Evolutionary conservation across 148 eudicot species (phyloP), one percentile per base, ranked within the genome.

Genomic region (Arctostaphylos glauca): DNA sequence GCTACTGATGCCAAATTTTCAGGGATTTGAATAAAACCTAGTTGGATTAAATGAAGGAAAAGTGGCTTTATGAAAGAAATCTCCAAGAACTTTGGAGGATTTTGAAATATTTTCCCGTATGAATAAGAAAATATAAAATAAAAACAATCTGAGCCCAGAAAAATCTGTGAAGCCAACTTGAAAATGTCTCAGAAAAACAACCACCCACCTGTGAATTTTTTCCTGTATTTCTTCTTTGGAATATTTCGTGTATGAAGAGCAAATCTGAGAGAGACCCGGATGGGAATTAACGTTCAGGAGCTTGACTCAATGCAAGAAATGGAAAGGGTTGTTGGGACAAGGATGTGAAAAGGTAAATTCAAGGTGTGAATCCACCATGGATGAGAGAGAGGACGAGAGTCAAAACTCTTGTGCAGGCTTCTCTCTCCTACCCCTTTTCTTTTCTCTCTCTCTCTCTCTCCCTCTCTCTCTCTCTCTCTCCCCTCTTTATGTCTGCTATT

Each of bases 381-480:
- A 59, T 38, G 82, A 49, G 83, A 81, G 77, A 81, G 71, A 66
- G 71, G 3, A 25, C 9, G 68, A 66, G 82, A 70, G 67, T 79
- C 81, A 79, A 79, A 79, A 71, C 53, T 79, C 71, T 60, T 79
- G 44, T 44, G 54, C 71, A 79, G 81, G 25, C 71, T 56, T 77
- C 80, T 78, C 81, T 44, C 81, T 59, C 68, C 54, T 59, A 56
- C 14, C 38, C 68, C 18, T 6, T 62, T 38, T 19, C 56, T 10
- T 15, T 13, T 3, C 15, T 9, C 38, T n/a, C 67, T 41, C 18
- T 75, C 43, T 50, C 59, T 12, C 55, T 9, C 14, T 3, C 56
- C 25, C 54, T 48, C 31, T 47, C 21, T n/a, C n/a, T n/a, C n/a
- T n/a, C n/a, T n/a, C n/a, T n/a, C n/a, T n/a, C n/a, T n/a, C n/a